These are phyloP conservation scores for Scutellaria galericulata DNA, from an alignment of 257 asterid species.

Conservation along the genomic window DNA sequence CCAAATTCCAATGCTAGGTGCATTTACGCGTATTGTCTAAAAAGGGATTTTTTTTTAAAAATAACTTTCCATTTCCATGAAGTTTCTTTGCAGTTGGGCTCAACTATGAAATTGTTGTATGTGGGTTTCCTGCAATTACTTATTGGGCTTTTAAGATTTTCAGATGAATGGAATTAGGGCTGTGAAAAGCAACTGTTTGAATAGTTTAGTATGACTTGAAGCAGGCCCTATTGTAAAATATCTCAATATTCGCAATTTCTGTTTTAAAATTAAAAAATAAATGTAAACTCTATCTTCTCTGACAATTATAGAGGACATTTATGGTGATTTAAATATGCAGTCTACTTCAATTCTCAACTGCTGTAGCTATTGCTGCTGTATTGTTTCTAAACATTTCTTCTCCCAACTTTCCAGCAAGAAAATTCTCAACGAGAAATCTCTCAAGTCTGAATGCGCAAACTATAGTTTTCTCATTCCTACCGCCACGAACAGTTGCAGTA, in stretches of 20 bases:
- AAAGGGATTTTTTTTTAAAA: neutral
- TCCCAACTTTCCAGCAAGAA: constrained; percentile 29
- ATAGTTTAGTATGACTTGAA: neutral
- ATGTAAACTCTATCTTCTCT: neutral
- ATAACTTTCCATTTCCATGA: constrained; percentile 8
- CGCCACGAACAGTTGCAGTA: constrained; percentile 50
- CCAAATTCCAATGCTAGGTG: neutral
- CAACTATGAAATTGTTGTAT: neutral
- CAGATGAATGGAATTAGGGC: too few species aligned
- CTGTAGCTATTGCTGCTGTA: constrained; percentile 40
- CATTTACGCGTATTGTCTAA: neutral
- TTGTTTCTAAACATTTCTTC: constrained; percentile 44
- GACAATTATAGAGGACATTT: neutral
- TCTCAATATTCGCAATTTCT: neutral
- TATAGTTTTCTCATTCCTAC: constrained; percentile 28
- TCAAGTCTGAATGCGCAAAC: constrained; percentile 19
- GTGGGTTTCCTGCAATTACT: neutral
- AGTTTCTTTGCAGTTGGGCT: neutral
- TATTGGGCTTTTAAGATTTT: neutral
- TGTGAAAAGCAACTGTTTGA: too few species aligned
- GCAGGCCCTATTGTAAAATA: neutral
- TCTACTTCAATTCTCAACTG: constrained; percentile 55
- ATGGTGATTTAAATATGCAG: constrained; percentile 46
- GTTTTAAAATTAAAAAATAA: neutral
- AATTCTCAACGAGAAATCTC: constrained; percentile 26